Percentiles rank a stretch among this genome's conserved stretches.
These are phyloP conservation scores for Fusarium oxysporum DNA, from an alignment of 2,329 filamentous ascomycete species.

Conservation along the genomic window DNA sequence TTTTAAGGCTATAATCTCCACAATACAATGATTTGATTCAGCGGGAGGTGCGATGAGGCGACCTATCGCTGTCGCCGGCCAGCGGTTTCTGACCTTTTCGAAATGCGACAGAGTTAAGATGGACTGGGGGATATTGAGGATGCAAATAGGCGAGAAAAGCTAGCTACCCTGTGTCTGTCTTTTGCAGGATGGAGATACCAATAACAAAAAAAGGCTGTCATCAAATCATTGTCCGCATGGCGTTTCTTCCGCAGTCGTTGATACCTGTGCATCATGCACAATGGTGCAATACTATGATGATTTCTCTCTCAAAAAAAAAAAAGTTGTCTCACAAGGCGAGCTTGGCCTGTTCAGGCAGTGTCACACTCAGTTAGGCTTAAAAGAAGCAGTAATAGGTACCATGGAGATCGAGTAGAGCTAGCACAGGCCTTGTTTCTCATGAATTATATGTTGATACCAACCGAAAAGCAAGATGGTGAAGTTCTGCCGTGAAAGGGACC, in stretches of 20 bases:
- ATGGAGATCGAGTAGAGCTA: background rate
- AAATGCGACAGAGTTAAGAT: background rate
- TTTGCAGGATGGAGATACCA: constrained; percentile 32
- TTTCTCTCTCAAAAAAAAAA: too few species aligned
- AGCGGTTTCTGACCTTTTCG: background rate
- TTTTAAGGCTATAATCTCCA: constrained; percentile 2
- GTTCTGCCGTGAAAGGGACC: background rate
- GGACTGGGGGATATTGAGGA: constrained; percentile 1
- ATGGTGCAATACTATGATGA: background rate
- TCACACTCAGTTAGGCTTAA: background rate
- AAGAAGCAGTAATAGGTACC: background rate
- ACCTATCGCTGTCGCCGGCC: background rate
- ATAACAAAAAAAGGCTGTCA: constrained; percentile 18
- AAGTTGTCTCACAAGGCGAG: background rate
- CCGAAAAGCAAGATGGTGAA: background rate
- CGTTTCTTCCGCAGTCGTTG: background rate
- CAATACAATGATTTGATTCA: background rate
- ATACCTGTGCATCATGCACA: background rate
- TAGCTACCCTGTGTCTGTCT: constrained; percentile 23
- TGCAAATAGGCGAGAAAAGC: background rate
- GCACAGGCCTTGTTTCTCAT: background rate
- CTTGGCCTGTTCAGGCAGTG: background rate
- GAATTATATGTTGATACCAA: background rate
- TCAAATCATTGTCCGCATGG: background rate
- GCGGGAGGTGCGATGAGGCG: background rate